Percentiles rank a stretch among this genome's conserved stretches.
These are phyloP conservation scores for Pholiota adiposa DNA, from an alignment of 1,284 basidiomycete species.

Conservation along the genomic window DNA sequence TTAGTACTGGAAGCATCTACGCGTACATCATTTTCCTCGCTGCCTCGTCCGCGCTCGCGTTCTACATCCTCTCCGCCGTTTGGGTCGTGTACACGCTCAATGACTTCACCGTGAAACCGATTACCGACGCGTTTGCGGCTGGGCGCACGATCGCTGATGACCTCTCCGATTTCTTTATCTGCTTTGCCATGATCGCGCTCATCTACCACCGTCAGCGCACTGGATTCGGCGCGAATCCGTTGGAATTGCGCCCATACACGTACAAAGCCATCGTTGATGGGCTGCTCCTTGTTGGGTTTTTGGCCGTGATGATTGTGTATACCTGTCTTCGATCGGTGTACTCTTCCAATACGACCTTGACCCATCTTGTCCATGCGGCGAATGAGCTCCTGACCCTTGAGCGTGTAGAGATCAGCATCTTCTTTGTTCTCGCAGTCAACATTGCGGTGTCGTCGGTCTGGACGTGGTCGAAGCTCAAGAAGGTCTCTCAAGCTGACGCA, in stretches of 20 bases:
- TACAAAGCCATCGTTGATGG: slow-evolving; percentile 2
- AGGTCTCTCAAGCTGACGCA: not conserved
- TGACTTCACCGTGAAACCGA: not conserved
- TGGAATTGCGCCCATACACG: not conserved
- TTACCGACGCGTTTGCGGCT: slow-evolving; percentile 5
- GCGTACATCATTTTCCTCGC: slow-evolving; percentile 3
- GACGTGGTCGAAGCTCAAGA: slow-evolving; percentile 1
- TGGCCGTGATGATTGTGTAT: slow-evolving; percentile 5
- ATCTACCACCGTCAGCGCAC: slow-evolving; percentile 1
- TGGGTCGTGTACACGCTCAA: slow-evolving; percentile 8
- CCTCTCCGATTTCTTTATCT: slow-evolving; percentile 5
- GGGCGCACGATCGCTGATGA: not conserved
- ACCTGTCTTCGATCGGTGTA: slow-evolving; percentile 7
- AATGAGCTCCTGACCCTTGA: not conserved
- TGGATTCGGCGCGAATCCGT: not conserved
- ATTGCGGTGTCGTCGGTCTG: not conserved
- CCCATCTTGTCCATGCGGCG: not conserved
- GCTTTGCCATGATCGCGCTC: slow-evolving; percentile 2
- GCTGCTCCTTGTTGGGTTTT: not conserved
- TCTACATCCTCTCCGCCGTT: slow-evolving; percentile 1
- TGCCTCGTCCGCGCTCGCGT: slow-evolving; percentile 2
- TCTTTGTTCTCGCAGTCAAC: not conserved
- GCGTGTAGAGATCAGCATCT: not conserved
- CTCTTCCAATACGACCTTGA: not conserved
- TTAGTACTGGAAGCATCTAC: slow-evolving; percentile 1